Evolutionary conservation across 495 filamentous ascomycete species (phyloP).

Genomic region (Chaetomium fimeti): DNA sequence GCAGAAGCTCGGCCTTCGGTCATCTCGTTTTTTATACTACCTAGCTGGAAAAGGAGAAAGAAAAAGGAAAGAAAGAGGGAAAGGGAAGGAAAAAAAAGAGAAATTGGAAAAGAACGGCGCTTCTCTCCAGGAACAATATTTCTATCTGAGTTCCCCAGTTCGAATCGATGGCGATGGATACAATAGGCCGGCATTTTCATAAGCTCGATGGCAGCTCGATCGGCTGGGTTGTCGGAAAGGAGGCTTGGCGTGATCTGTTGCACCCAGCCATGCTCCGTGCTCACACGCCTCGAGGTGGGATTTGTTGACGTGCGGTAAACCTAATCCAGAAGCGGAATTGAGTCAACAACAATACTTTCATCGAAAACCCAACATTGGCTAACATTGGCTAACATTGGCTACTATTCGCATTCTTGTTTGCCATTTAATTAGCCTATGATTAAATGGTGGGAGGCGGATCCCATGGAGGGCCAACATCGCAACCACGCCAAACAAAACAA

Average conservation of each 20-base stretch:
- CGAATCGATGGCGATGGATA: too few species aligned
- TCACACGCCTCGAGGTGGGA: neutral
- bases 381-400: neutral
- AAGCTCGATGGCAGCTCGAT: too few species aligned
- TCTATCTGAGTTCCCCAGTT: too few species aligned
- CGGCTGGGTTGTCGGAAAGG: neutral
- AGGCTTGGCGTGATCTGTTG: neutral
- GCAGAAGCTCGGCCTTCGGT: constrained; percentile 4
- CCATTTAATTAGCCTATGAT: neutral
- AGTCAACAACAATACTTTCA: neutral
- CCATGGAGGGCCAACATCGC: constrained; percentile 13
- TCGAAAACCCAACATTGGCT: neutral
- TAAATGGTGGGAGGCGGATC: neutral
- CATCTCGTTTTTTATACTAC: neutral
- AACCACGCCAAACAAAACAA: constrained; percentile 11
- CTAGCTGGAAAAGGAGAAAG: too few species aligned
- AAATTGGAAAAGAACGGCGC: too few species aligned
- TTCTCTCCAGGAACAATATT: too few species aligned
- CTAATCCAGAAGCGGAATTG: neutral
- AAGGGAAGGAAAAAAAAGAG: too few species aligned
- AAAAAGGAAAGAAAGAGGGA: too few species aligned
- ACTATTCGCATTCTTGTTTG: neutral
- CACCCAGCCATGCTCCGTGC: too few species aligned
- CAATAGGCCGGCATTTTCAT: too few species aligned
- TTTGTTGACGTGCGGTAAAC: neutral